Percentiles rank a stretch among this genome's conserved stretches.
Conservation (phyloP, 768 basidiomycete species). For the Pisolithus tinctorius region DNA sequence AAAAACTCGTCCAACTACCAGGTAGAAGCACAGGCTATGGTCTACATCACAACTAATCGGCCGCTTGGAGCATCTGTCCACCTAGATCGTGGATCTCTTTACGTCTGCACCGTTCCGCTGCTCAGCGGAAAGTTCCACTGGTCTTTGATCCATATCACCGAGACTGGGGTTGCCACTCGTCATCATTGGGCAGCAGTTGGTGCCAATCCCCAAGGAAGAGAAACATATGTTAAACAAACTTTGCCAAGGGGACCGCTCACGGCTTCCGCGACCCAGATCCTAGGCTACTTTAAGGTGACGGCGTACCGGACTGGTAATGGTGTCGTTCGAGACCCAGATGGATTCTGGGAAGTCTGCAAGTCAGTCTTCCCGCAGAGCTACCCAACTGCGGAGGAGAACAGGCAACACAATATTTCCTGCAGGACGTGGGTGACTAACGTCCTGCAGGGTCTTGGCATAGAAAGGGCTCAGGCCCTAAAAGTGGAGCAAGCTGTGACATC, state of each 20-base stretch:
- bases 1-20: not conserved
- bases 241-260: slow-evolving; percentile 10
- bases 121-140: slow-evolving; percentile 16
- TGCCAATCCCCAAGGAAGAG: slow-evolving; percentile 3
- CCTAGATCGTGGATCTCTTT: slow-evolving; percentile 12
- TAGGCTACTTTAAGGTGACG: slow-evolving; percentile 17
- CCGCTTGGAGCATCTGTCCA: not conserved
- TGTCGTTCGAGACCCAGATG: not conserved
- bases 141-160: slow-evolving; percentile 13
- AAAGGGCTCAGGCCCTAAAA: not conserved
- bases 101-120: slow-evolving; percentile 16
- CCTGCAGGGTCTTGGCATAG: slow-evolving; percentile 10
- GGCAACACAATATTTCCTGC: slow-evolving; percentile 14
- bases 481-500: slow-evolving; percentile 1
- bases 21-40: not conserved
- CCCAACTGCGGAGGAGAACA: slow-evolving; percentile 12
- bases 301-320: slow-evolving; percentile 1
- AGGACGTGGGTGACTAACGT: slow-evolving; percentile 17
- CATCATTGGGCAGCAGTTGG: slow-evolving; percentile 18
- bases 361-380: slow-evolving; percentile 12
- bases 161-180: slow-evolving; percentile 8
- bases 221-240: slow-evolving; percentile 14
- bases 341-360: slow-evolving; percentile 8
- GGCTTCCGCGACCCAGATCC: slow-evolving; percentile 13
- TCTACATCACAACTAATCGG: not conserved